These are phyloP conservation scores for Cutaneotrichosporon sp. DNA, from an alignment of 1,284 basidiomycete genomes.

Conservation along the genomic window DNA sequence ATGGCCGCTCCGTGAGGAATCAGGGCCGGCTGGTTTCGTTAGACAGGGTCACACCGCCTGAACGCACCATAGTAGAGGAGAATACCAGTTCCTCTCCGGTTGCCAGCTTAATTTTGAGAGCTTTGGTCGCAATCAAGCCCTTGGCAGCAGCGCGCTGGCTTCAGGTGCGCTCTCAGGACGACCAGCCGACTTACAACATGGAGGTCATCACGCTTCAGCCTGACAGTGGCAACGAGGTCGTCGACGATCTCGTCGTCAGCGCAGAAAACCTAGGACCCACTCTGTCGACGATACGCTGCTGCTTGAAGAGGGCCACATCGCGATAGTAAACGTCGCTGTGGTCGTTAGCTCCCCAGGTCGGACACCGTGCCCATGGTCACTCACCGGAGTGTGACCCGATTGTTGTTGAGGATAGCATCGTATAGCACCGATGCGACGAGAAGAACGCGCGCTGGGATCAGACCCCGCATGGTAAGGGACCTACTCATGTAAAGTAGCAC, in stretches of 20 bases:
- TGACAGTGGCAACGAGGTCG: slow-evolving; percentile 78
- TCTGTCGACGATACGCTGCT: slow-evolving; percentile 70
- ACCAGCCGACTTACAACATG: slow-evolving; percentile 76
- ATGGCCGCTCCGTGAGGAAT: slow-evolving; percentile 77
- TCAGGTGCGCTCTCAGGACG: slow-evolving; percentile 12
- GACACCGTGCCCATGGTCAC: too few relatives aligned
- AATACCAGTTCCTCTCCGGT: slow-evolving; percentile 60
- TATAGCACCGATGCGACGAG: slow-evolving; percentile 36
- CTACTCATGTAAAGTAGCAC: slow-evolving; percentile 27
- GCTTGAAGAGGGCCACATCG: slow-evolving; percentile 72
- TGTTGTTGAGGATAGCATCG: slow-evolving; percentile 36
- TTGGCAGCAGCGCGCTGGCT: slow-evolving; percentile 79
- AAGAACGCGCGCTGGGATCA: slow-evolving; percentile 38
- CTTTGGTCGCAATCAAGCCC: slow-evolving; percentile 73
- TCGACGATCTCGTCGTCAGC: slow-evolving; percentile 71
- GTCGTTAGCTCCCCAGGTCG: slow-evolving; percentile 22
- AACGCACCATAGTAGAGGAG: slow-evolving; percentile 61
- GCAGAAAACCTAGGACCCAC: slow-evolving; percentile 55
- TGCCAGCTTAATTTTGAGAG: slow-evolving; percentile 62
- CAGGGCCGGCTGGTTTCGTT: slow-evolving; percentile 61
- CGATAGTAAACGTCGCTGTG: slow-evolving; percentile 82
- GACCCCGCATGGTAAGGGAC: background rate
- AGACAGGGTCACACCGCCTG: background rate
- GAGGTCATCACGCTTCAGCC: slow-evolving; percentile 70
- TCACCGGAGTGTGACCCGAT: slow-evolving; percentile 40